Conservation (phyloP, 2,329 filamentous ascomycete species). For the Calonectria leucothoes region DNA sequence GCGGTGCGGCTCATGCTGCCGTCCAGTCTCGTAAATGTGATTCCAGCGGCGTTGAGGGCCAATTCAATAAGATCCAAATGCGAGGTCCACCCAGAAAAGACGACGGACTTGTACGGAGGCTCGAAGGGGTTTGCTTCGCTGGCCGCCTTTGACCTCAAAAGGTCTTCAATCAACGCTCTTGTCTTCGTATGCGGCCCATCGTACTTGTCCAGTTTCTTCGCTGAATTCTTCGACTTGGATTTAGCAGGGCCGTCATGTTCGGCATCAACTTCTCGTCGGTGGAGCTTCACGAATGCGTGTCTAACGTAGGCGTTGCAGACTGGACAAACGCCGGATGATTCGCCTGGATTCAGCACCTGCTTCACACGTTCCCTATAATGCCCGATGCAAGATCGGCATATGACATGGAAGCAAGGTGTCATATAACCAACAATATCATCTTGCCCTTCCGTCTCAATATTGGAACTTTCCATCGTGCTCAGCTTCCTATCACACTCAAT, state of each 20-base stretch:
- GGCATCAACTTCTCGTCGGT: constrained; percentile 67
- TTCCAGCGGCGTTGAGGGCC: constrained; percentile 75
- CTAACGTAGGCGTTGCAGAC: constrained; percentile 75
- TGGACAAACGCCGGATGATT: constrained; percentile 68
- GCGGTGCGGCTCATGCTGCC: constrained; percentile 85
- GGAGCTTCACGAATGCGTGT: constrained; percentile 75
- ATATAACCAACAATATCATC: constrained; percentile 80
- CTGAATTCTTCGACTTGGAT: constrained; percentile 45
- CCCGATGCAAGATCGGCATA: constrained; percentile 81
- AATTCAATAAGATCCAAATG: constrained; percentile 93
- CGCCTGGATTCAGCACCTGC: constrained; percentile 49
- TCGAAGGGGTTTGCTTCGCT: constrained; percentile 72
- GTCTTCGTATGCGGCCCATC: constrained; percentile 94
- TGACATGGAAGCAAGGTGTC: constrained; percentile 87
- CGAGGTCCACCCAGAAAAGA: constrained; percentile 96
- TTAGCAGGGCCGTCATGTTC: constrained; percentile 66
- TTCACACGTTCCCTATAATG: constrained; percentile 66
- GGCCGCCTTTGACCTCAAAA: constrained; percentile 73
- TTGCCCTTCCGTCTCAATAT: constrained; percentile 68
- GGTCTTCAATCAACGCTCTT: constrained; percentile 79
- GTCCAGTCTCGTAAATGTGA: constrained; percentile 84
- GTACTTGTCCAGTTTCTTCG: constrained; percentile 77
- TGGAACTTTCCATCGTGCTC: constrained; percentile 64
- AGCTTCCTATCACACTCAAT: constrained; percentile 76
- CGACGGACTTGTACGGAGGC: constrained; percentile 88